Conservation (phyloP, 768 basidiomycete species). For the Brasilioporus rufonigricans region DNA sequence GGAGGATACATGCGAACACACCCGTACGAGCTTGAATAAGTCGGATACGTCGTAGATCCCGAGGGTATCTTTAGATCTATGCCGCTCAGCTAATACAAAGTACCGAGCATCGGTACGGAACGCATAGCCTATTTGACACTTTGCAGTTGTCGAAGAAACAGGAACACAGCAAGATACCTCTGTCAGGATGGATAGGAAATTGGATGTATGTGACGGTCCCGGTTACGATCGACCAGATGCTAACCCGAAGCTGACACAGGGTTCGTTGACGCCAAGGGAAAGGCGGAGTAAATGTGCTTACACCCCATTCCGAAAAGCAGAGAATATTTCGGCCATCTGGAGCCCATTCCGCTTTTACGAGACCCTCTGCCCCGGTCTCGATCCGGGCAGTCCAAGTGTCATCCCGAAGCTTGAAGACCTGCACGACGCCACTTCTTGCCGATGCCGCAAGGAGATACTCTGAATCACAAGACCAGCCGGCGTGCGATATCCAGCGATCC, state of each 20-base stretch:
- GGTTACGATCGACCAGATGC: slow-evolving; percentile 79
- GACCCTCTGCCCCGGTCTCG: slow-evolving; percentile 79
- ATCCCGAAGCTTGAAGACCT: slow-evolving; percentile 76
- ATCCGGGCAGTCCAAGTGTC: slow-evolving; percentile 77
- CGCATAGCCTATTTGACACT: slow-evolving; percentile 54
- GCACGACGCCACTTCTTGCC: slow-evolving; percentile 65
- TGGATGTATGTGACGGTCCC: slow-evolving; percentile 82
- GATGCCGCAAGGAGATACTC: slow-evolving; percentile 83
- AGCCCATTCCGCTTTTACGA: slow-evolving; percentile 88
- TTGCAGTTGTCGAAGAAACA: neutral
- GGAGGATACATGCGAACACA: slow-evolving; percentile 27
- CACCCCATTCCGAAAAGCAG: slow-evolving; percentile 93
- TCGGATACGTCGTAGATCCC: slow-evolving; percentile 79
- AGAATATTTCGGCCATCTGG: slow-evolving; percentile 79
- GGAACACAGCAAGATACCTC: slow-evolving; percentile 44
- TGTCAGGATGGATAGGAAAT: slow-evolving; percentile 77
- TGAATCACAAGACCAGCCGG: slow-evolving; percentile 86
- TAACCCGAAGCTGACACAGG: slow-evolving; percentile 67
- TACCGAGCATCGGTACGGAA: slow-evolving; percentile 82
- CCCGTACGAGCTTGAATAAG: slow-evolving; percentile 70
- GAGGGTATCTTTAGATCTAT: slow-evolving; percentile 84
- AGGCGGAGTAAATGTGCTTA: slow-evolving; percentile 43
- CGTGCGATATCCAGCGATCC: slow-evolving; percentile 60
- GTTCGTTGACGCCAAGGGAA: slow-evolving; percentile 2
- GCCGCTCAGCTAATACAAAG: slow-evolving; percentile 83